Base-by-base conservation (phyloP, 352 stramenopile genomes). In the Pythium rhizo-oryzae region DNA sequence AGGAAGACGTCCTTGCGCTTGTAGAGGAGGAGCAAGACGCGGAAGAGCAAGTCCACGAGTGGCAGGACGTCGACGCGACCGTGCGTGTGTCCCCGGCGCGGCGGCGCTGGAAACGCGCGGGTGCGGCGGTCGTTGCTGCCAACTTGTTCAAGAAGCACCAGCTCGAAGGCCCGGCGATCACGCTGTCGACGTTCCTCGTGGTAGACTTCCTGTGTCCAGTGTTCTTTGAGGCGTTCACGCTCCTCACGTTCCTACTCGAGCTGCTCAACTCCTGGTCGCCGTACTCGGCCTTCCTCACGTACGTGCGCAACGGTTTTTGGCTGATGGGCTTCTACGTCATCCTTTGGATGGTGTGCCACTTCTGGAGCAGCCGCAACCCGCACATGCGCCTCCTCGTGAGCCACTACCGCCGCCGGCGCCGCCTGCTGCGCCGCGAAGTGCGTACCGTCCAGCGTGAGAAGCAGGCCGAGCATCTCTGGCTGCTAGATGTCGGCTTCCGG, bases 321-420 rank as follows among this genome's bases (percentile, higher is more conserved):
- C 68, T 69, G 64, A 69, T 90, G 16, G 71, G 66, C n/a, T 70
- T 59, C 11, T 94, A 94, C 62, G 65, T 94, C 19, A 51, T 77
- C 21, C 44, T 92, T 1, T 94, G 84, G 85, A 88, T 92, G 69
- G 72, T 82, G 46, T 75, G 76, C 35, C 85, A 94, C 63, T 94
- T 90, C 65, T 94, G 84, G 82, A 92, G 84, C 73, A 90, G 79
- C 23, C 81, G 85, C 35, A 94, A 94, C 68, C 72, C 52, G 37
- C 85, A 90, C 69, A 92, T 94, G 85, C 85, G 85, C 28, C 62
- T 77, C 18, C 77, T 92, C 33, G 84, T 94, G 18, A 90, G 81
- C 67, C 90, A 90, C 44, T 94, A 94, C 66, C 84, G 85, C 18
- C 84, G 85, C 19, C 74, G 74, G 0, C 81, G 82, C 25, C 84